phyloP scores from a whole-genome alignment of 1,284 basidiomycete genomes.

The Trichosporon sp. region DNA sequence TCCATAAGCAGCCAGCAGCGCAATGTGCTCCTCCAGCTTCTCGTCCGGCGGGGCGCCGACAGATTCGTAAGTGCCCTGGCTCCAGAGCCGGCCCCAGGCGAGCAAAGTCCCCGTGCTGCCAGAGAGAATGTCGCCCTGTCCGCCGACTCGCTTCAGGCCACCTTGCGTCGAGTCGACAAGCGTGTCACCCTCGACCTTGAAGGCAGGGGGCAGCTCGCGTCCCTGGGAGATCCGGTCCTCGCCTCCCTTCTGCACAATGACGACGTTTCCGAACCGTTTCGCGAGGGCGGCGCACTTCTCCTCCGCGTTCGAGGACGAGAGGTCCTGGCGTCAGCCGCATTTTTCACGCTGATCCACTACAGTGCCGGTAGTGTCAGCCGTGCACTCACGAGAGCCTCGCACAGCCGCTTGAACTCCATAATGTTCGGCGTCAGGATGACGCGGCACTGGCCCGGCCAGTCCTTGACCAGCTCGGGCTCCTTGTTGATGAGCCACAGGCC shows the following conservation, averaged over 20 bases:
- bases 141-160: conserved; percentile 88
- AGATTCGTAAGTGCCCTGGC: conserved; percentile 69
- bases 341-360: too few relatives aligned
- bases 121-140: conserved; percentile 91
- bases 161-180: conserved; percentile 59
- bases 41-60: conserved; percentile 62
- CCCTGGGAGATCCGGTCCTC: conserved; percentile 62
- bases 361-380: too few relatives aligned
- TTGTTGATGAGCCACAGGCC: conserved; percentile 58
- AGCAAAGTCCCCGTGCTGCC: conserved; percentile 84
- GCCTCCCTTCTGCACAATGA: conserved; percentile 87
- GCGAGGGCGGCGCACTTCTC: conserved; percentile 68
- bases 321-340: conserved; percentile 54
- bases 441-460: conserved; percentile 57
- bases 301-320: conserved; percentile 58
- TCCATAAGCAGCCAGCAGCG: conserved; percentile 82
- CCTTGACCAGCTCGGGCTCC: conserved; percentile 72
- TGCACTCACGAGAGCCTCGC: conserved; percentile 67
- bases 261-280: conserved; percentile 75
- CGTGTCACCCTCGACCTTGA: conserved; percentile 24
- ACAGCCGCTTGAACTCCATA: conserved; percentile 86
- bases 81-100: conserved; percentile 92
- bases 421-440: conserved; percentile 83
- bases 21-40: conserved; percentile 63
- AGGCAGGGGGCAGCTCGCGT: conserved; percentile 37